Base-by-base conservation (phyloP, 2,329 filamentous ascomycete genomes). In the Raffaelea albimanens region DNA sequence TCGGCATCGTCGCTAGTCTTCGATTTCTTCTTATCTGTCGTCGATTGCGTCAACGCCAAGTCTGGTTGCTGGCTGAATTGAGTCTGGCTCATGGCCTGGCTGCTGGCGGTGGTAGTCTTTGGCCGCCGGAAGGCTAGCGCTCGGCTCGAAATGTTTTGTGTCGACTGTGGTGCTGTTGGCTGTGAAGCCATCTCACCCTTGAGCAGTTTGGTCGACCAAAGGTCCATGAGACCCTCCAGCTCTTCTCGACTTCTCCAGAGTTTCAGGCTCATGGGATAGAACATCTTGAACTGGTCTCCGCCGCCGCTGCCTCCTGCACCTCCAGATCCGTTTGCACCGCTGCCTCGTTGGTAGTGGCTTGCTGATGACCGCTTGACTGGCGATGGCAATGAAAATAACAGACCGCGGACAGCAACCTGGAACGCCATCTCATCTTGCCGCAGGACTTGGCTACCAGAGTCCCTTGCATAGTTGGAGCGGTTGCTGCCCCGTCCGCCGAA, bases 371-470 rank as follows among this genome's bases (percentile, higher is more conserved):
- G 76, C 61, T 87, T 91, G 10, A 98, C 93, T 0, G 91, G 91
- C 56, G 78, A 78, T 2, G 93, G 93, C 2, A 98, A 73, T 10
- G 82, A 83, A 61, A 95, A 95, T 0, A 96, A 66, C 44, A 97
- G 67, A 1, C 93, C 93, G 13, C 90, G 80, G 0, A 95, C 87
- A 4, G 89, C 89, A 18, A 91, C 82, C 55, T 98, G 87, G 54
- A 96, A 97, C 21, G 85, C 83, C 61, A 98, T 90, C 60, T 98
- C 93, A 53, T 96, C 89, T 63, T 97, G 91, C 7, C 90, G 82
- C 10, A 97, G 67, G 14, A 83, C 74, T 51, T 96, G 91, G 46
- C 81, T 79, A 19, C 76, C 77, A 1, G 74, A 71, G 61, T 83
- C 72, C 67, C 65, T 71, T 58, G 67, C 75, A 54, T 68, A 68